Evolutionary conservation across 192 early-diverging fungal genomes (phyloP).

Genomic region (Coemansia sp.): DNA sequence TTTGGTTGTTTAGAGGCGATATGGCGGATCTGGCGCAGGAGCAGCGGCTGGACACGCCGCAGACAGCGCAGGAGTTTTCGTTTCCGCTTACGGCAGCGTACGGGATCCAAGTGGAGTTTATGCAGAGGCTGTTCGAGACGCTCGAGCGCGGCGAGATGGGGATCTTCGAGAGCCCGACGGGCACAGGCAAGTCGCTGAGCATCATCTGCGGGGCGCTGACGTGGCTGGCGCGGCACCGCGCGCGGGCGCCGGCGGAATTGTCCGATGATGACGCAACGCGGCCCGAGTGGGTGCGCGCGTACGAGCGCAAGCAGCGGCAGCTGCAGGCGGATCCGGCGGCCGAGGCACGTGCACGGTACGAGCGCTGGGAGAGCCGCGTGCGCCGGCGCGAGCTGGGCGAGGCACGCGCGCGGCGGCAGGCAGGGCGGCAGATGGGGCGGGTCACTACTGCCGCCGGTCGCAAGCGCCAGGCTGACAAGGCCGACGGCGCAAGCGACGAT

Average conservation of each 20-base stretch:
- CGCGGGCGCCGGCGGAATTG: neutral
- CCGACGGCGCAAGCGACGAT: neutral
- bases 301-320: slow-evolving; percentile 8
- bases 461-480: neutral
- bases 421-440: slow-evolving; percentile 5
- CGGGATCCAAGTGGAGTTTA: slow-evolving; percentile 72
- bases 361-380: slow-evolving; percentile 24
- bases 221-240: slow-evolving; percentile 67
- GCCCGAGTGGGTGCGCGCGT: slow-evolving; percentile 53
- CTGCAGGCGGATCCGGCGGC: neutral
- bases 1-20: neutral
- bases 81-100: slow-evolving; percentile 71
- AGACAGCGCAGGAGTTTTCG: slow-evolving; percentile 26
- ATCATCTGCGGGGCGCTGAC: slow-evolving; percentile 79
- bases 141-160: slow-evolving; percentile 66
- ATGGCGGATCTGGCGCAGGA: neutral
- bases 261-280: neutral
- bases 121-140: slow-evolving; percentile 66
- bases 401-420: slow-evolving; percentile 5
- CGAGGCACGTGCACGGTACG: slow-evolving; percentile 9
- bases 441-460: neutral
- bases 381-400: neutral
- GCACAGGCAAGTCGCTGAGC: slow-evolving; percentile 88
- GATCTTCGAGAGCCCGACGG: slow-evolving; percentile 90
- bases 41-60: slow-evolving; percentile 15